Conservation (phyloP, 2,329 filamentous ascomycete species). For the Ceratocystis papillata region DNA sequence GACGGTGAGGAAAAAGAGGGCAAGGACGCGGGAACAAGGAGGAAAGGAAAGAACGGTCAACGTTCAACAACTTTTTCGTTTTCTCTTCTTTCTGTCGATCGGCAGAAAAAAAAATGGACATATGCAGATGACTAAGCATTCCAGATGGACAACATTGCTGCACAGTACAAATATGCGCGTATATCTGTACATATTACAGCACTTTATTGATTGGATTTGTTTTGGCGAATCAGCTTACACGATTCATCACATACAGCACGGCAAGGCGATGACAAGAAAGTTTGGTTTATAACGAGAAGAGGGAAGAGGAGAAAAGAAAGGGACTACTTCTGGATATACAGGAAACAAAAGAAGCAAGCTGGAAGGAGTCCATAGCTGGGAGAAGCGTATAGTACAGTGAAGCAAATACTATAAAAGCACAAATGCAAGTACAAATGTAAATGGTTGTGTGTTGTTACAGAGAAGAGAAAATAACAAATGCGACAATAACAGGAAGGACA, state of each 20-base stretch:
- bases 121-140: not conserved
- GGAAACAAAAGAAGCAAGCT: too few species aligned
- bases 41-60: not conserved
- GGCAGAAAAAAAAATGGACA: not conserved
- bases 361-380: too few species aligned
- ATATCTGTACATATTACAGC: too few species aligned
- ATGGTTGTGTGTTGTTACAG: slow-evolving; percentile 7
- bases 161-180: too few species aligned
- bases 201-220: not conserved
- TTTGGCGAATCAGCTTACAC: not conserved
- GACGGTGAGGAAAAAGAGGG: not conserved
- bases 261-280: not conserved
- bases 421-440: not conserved
- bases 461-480: not conserved
- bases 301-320: too few species aligned
- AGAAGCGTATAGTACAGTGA: too few species aligned
- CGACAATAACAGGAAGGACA: not conserved
- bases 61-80: too few species aligned
- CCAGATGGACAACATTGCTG: not conserved
- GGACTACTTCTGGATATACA: too few species aligned
- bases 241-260: not conserved
- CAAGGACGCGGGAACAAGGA: not conserved
- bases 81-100: not conserved
- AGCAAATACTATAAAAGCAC: not conserved
- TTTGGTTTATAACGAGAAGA: not conserved